A percentile compares a stretch with the other conserved stretches of the same genome.
phyloP scores from a whole-genome alignment of 306 rosid species.

The Herpetospermum pedunculosum region DNA sequence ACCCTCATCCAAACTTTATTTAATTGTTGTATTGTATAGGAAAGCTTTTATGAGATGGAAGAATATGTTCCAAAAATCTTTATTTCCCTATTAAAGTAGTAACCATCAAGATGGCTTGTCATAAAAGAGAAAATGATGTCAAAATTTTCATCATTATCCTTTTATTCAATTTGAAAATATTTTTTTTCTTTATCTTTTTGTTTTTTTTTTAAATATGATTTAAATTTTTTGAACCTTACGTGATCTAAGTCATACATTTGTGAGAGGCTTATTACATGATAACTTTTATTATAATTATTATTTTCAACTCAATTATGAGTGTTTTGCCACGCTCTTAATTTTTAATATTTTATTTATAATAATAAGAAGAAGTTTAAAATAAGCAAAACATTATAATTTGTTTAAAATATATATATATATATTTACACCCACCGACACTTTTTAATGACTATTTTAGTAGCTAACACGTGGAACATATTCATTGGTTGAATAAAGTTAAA shows the following conservation, averaged over 20 bases:
- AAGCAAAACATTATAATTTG: neutral
- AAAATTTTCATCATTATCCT: neutral
- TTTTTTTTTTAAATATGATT: neutral
- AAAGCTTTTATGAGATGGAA: neutral
- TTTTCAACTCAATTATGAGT: neutral
- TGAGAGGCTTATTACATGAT: neutral
- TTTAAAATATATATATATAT: too few relatives aligned
- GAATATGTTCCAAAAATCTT: neutral
- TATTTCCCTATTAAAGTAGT: neutral
- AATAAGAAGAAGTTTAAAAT: neutral
- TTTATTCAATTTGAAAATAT: neutral
- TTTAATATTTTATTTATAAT: neutral
- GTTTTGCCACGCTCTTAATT: neutral
- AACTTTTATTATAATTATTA: neutral
- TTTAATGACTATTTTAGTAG: neutral
- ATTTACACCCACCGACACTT: conserved; percentile 6
- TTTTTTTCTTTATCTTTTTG: neutral
- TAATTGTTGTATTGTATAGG: neutral
- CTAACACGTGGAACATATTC: neutral
- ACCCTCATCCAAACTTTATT: neutral
- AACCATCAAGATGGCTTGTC: neutral
- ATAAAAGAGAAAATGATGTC: neutral
- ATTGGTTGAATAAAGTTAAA: neutral
- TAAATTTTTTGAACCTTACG: neutral
- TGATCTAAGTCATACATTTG: neutral